A percentile compares a stretch with the other conserved stretches of the same genome.
Conservation (phyloP, 768 basidiomycete genomes). For the Lactarius vividus region DNA sequence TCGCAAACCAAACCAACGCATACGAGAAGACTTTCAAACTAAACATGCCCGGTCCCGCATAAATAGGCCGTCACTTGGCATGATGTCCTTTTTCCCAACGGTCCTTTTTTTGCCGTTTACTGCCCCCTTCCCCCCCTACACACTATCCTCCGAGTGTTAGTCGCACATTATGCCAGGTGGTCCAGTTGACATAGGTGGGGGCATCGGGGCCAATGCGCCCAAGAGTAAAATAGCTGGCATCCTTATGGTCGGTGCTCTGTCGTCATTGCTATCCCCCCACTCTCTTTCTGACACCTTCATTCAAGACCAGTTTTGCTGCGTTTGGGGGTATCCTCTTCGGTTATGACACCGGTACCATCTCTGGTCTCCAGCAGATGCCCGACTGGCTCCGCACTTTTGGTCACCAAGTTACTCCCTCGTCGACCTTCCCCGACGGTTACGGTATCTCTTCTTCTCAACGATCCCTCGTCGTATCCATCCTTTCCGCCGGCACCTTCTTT, state of each 20-base stretch:
- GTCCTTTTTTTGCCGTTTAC: neutral
- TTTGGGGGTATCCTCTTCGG: constrained; percentile 48
- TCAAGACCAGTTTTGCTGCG: constrained; percentile 36
- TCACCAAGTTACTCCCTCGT: constrained; percentile 28
- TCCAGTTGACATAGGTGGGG: constrained; percentile 22
- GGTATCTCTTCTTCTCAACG: constrained; percentile 42
- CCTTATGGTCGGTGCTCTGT: constrained; percentile 34
- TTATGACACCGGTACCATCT: constrained; percentile 85
- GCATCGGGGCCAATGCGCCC: constrained; percentile 25
- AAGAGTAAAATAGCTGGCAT: constrained; percentile 35
- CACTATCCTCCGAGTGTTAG: neutral
- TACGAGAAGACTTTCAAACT: neutral
- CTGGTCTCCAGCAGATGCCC: constrained; percentile 67
- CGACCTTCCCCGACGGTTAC: constrained; percentile 29
- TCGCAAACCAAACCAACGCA: constrained; percentile 3
- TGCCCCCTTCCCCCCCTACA: neutral
- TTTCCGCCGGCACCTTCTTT: constrained; percentile 88
- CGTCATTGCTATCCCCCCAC: neutral
- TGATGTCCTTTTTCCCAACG: constrained; percentile 1
- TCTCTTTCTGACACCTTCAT: neutral
- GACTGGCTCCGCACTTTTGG: constrained; percentile 57
- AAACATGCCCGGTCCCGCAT: constrained; percentile 2
- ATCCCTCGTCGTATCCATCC: constrained; percentile 62
- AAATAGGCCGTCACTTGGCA: constrained; percentile 6
- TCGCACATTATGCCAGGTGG: constrained; percentile 28